A percentile compares a stretch with the other conserved stretches of the same genome.
phyloP scores from a whole-genome alignment of 257 asterid genomes.

The Penstemon eatonii region DNA sequence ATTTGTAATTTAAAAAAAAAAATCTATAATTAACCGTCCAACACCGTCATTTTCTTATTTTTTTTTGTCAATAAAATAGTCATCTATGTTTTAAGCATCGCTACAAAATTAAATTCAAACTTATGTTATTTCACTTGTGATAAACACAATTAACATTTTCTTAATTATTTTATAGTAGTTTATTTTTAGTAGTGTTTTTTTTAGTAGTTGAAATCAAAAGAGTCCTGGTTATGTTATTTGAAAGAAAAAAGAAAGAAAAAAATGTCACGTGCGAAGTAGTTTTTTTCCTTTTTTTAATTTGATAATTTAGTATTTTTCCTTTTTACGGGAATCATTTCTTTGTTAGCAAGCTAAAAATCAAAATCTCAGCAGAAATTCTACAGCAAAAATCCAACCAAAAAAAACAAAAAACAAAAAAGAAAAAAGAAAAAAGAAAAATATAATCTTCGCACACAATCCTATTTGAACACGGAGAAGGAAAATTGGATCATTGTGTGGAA shows the following conservation, averaged over 20 bases:
- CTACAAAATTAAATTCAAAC: too few relatives aligned
- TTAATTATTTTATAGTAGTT: neutral
- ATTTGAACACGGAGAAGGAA: too few relatives aligned
- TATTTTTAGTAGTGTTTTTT: neutral
- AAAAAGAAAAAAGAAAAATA: neutral
- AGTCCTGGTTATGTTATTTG: neutral
- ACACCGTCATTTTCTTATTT: too few relatives aligned
- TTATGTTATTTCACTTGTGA: too few relatives aligned
- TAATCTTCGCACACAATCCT: too few relatives aligned
- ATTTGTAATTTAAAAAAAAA: too few relatives aligned
- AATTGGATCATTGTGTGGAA: constrained; percentile 19
- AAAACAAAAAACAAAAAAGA: neutral
- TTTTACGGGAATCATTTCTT: neutral
- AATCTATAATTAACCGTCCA: too few relatives aligned
- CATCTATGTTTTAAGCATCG: too few relatives aligned
- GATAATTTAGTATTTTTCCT: neutral
- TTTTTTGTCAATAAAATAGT: too few relatives aligned
- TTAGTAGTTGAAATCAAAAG: neutral
- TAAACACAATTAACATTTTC: neutral
- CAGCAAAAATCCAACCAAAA: constrained; percentile 6
- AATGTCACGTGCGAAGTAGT: neutral
- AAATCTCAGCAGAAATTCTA: constrained; percentile 13
- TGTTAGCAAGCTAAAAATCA: constrained; percentile 22
- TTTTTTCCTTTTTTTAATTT: neutral
- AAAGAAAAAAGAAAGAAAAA: neutral